Evolutionary conservation across 2,329 filamentous ascomycete genomes (phyloP), one percentile per base, ranked within the genome.

Genomic region (Teratosphaeria zuluensis): DNA sequence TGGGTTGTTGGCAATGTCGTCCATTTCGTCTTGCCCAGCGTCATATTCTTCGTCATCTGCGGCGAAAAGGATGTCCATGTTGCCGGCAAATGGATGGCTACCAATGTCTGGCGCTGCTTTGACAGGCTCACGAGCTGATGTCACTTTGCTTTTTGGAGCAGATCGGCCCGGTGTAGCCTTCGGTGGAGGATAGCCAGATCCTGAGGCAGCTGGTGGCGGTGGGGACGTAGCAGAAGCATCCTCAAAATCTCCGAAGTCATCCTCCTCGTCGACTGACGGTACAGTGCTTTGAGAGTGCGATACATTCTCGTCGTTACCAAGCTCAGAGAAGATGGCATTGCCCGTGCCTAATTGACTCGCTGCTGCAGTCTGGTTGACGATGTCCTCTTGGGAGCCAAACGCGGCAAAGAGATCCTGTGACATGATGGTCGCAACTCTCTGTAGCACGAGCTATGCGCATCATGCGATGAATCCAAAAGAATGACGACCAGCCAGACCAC

Each of bases 161-260:
- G 56, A 12, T 16, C 11, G 3, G 59, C 30, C 12, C 55, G 46
- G 19, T 52, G 38, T 28, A 55, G 46, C 19, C 33, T 21, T 21
- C 31, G 32, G 16, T n/a, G 54, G 54, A 19, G n/a, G 38, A 38
- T 42, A 30, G 11, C 54, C 16, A 46, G 14, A 46, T 48, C 52
- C 52, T 31, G 32, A 53, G 12, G 52, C 11, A 16, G 14, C 7
- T 7, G 12, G 12, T 14, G 21, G 12, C 24, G 48, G 19, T 30
- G 35, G 14, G 3, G 32, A 46, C 19, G 8, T 33, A 30, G 61
- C 62, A 51, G 65, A 65, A 3, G 71, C 66, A 66, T 80, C 78
- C 56, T 75, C 74, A 68, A 83, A 81, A 57, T 81, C 79, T n/a
- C 77, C 79, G 76, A 80, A 82, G 31, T 79, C 78, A 56, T 81